Percentiles rank a stretch among this genome's conserved stretches.
Conservation (phyloP, 2,329 filamentous ascomycete species). For the Fusarium mundagurra region DNA sequence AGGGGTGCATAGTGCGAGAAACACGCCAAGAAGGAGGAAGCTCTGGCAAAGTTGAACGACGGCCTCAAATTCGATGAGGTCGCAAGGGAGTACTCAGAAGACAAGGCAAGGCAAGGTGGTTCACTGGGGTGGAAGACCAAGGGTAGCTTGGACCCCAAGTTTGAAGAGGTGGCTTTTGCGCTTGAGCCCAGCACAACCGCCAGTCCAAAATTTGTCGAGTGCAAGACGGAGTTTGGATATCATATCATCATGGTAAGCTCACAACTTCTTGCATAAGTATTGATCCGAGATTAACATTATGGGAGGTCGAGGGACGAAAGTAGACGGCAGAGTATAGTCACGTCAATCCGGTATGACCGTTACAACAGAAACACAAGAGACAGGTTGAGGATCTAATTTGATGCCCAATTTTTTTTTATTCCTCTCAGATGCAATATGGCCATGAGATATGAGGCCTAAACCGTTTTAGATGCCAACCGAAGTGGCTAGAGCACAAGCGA, state of each 20-base stretch:
- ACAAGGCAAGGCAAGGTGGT: constrained; percentile 78
- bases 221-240: constrained; percentile 80
- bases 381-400: constrained; percentile 35
- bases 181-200: constrained; percentile 72
- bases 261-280: background rate
- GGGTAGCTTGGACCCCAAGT: constrained; percentile 72
- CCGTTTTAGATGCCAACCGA: constrained; percentile 58
- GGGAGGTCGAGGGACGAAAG: constrained; percentile 55
- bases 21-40: constrained; percentile 80
- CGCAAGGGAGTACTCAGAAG: constrained; percentile 76
- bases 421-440: constrained; percentile 50
- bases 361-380: background rate
- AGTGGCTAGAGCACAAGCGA: constrained; percentile 59
- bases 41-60: constrained; percentile 71
- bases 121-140: constrained; percentile 78
- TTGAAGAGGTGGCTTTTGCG: constrained; percentile 77
- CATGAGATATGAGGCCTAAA: constrained; percentile 47
- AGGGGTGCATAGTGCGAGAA: constrained; percentile 69
- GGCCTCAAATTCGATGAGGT: constrained; percentile 80
- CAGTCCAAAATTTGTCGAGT: constrained; percentile 73
- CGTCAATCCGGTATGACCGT: background rate
- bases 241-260: constrained; percentile 80
- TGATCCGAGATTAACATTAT: background rate
- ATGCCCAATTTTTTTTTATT: constrained; percentile 53
- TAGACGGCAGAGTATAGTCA: constrained; percentile 30